These are phyloP conservation scores for Exserohilum rostratum DNA, from an alignment of 2,329 filamentous ascomycete species.

Conservation along the genomic window DNA sequence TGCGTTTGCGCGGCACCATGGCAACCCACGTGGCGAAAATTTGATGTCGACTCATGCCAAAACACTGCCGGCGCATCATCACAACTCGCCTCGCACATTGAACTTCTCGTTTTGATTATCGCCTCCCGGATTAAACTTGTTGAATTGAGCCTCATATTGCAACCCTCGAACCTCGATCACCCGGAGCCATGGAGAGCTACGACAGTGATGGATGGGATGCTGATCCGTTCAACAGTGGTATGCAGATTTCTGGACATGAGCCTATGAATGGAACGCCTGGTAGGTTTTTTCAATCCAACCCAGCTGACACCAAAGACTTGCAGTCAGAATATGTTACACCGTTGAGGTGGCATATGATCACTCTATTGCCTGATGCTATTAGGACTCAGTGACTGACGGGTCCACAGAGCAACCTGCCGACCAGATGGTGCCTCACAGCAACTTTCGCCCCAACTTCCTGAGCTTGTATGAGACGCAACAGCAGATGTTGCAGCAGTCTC, in stretches of 20 bases:
- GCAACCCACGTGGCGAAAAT: slow-evolving; percentile 13
- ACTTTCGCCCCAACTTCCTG: not conserved
- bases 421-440: not conserved
- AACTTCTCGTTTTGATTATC: not conserved
- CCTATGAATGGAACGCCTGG: not conserved
- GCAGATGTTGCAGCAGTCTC: not conserved
- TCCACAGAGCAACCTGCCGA: not conserved
- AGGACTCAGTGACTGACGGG: not conserved
- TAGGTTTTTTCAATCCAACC: not conserved
- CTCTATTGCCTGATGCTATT: not conserved
- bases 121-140: too few species aligned
- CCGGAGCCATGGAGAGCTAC: not conserved
- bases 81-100: not conserved
- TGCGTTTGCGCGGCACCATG: slow-evolving; percentile 15
- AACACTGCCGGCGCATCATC: slow-evolving; percentile 5
- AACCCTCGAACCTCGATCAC: too few species aligned
- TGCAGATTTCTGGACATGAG: not conserved
- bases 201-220: not conserved
- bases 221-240: not conserved
- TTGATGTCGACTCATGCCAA: slow-evolving; percentile 4
- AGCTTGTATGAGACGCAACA: too few species aligned
- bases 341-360: not conserved
- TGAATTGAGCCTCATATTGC: too few species aligned
- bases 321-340: not conserved
- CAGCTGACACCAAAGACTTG: too few species aligned